Percentiles rank a stretch among this genome's conserved stretches.
These are phyloP conservation scores for Kingdonia uniflora DNA, from an alignment of 164 flowering plant species.

Conservation along the genomic window DNA sequence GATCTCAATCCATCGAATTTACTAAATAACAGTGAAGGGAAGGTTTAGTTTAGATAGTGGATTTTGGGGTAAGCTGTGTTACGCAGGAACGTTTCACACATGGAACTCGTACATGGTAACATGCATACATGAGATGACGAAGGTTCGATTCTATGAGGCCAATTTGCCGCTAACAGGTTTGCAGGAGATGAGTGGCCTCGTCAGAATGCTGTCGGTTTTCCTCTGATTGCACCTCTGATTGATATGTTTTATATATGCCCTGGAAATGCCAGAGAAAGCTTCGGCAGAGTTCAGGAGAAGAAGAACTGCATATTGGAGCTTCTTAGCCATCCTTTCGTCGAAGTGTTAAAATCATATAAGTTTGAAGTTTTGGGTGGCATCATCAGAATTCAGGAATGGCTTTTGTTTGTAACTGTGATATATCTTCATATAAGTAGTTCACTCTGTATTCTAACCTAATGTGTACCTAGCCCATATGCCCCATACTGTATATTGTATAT, in stretches of 20 bases:
- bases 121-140: slow-evolving; percentile 62
- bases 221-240: slow-evolving; percentile 36
- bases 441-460: too few relatives aligned
- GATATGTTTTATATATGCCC: slow-evolving; percentile 39
- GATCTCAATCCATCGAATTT: slow-evolving; percentile 63
- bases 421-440: too few relatives aligned
- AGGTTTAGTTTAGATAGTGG: slow-evolving; percentile 57
- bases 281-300: slow-evolving; percentile 41
- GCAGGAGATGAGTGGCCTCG: slow-evolving; percentile 42
- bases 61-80: slow-evolving; percentile 43
- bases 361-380: too few relatives aligned
- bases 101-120: slow-evolving; percentile 29
- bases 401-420: too few relatives aligned
- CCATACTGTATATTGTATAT: too few relatives aligned
- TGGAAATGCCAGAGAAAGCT: slow-evolving; percentile 27
- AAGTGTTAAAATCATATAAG: too few relatives aligned
- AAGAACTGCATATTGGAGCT: slow-evolving; percentile 37
- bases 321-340: slow-evolving; percentile 42
- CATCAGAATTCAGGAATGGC: too few relatives aligned
- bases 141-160: slow-evolving; percentile 39
- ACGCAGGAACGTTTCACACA: slow-evolving; percentile 4
- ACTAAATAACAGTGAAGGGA: slow-evolving; percentile 27
- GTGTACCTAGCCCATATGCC: too few relatives aligned
- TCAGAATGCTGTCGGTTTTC: slow-evolving; percentile 48
- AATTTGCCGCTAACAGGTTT: slow-evolving; percentile 24